Conservation (phyloP, 768 basidiomycete genomes). For the Cyclocybe cylindracea region DNA sequence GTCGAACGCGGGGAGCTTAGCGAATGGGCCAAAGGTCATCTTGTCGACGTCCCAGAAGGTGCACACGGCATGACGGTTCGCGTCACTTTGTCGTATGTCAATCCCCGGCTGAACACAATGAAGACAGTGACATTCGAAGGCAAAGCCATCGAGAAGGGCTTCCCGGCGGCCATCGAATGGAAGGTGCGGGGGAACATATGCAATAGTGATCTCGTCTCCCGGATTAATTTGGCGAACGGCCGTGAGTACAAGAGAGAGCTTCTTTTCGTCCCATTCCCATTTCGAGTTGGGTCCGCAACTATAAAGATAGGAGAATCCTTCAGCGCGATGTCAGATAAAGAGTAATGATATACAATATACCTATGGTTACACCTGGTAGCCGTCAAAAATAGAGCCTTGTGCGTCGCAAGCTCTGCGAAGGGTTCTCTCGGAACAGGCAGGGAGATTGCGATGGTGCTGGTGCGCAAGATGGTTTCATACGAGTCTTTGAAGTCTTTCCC, state of each 20-base stretch:
- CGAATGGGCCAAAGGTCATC: too few relatives aligned
- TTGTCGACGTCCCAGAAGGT: slow-evolving; percentile 20
- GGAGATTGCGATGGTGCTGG: slow-evolving; percentile 32
- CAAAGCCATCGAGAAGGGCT: slow-evolving; percentile 23
- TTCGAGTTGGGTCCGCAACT: slow-evolving; percentile 43
- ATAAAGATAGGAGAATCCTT: neutral
- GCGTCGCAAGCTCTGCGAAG: slow-evolving; percentile 25
- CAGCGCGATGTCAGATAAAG: neutral
- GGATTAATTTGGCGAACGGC: slow-evolving; percentile 33
- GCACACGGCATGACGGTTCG: slow-evolving; percentile 25
- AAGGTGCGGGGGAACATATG: slow-evolving; percentile 28
- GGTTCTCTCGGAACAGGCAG: slow-evolving; percentile 25
- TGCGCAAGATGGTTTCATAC: slow-evolving; percentile 29
- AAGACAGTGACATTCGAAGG: slow-evolving; percentile 34
- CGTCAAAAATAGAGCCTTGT: slow-evolving; percentile 37
- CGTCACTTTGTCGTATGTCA: slow-evolving; percentile 25
- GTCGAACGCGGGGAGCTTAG: slow-evolving; percentile 28
- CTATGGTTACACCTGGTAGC: slow-evolving; percentile 42
- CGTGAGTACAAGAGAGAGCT: slow-evolving; percentile 32
- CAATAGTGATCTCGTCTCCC: slow-evolving; percentile 40
- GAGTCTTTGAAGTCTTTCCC: slow-evolving; percentile 9
- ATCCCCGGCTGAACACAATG: slow-evolving; percentile 21
- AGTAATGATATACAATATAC: slow-evolving; percentile 18
- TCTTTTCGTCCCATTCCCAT: slow-evolving; percentile 35
- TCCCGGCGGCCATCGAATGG: slow-evolving; percentile 21